Evolutionary conservation across 2,329 filamentous ascomycete genomes (phyloP).

Genomic region (Microascus cirrosus): DNA sequence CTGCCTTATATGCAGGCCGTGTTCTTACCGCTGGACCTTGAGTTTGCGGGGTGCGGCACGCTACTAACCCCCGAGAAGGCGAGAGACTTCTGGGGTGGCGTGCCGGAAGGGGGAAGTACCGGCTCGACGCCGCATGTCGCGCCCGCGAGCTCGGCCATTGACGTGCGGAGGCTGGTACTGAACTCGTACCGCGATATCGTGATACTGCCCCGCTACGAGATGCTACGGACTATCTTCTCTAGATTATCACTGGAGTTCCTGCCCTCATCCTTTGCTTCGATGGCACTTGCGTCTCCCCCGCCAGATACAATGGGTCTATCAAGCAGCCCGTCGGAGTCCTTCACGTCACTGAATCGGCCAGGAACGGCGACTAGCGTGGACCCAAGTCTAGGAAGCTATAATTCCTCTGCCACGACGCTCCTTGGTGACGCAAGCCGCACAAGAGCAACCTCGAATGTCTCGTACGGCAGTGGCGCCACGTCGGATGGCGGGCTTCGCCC

Average conservation of each 20-base stretch:
- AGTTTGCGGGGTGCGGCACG: slow-evolving; percentile 75
- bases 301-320: slow-evolving; percentile 29
- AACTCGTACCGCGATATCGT: slow-evolving; percentile 81
- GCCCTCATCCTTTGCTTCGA: slow-evolving; percentile 39
- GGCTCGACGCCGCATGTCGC: slow-evolving; percentile 27
- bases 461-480: slow-evolving; percentile 46
- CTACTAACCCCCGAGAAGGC: slow-evolving; percentile 71
- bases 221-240: slow-evolving; percentile 81
- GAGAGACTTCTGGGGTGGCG: slow-evolving; percentile 79
- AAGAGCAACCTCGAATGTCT: slow-evolving; percentile 79
- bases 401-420: slow-evolving; percentile 67
- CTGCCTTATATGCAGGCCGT: slow-evolving; percentile 92
- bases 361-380: slow-evolving; percentile 68
- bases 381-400: slow-evolving; percentile 65
- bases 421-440: slow-evolving; percentile 61
- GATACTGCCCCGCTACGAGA: slow-evolving; percentile 80
- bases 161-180: slow-evolving; percentile 81
- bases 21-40: slow-evolving; percentile 83
- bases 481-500: slow-evolving; percentile 21
- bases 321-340: slow-evolving; percentile 38
- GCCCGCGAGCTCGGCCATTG: slow-evolving; percentile 48
- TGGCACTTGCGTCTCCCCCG: slow-evolving; percentile 41
- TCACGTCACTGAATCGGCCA: slow-evolving; percentile 40
- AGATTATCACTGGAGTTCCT: slow-evolving; percentile 75
- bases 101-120: slow-evolving; percentile 25